phyloP scores from a whole-genome alignment of 495 filamentous ascomycete genomes.

The Lasiosphaeria ovina region DNA sequence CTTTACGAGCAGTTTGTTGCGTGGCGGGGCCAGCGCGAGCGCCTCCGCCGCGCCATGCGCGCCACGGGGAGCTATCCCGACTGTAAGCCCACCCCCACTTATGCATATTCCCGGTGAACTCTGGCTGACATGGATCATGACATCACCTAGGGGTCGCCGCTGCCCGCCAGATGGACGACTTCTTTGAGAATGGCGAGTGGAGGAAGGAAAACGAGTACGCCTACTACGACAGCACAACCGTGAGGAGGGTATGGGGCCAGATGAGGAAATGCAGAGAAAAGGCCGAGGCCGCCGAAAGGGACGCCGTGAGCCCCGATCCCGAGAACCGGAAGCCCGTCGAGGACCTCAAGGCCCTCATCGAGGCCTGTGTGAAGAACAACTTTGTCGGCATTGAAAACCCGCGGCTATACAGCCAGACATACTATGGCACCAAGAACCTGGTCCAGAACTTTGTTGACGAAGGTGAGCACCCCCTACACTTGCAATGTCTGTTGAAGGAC shows the following conservation, averaged over 20 bases:
- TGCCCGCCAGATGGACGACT: constrained; percentile 74
- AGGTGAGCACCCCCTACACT: constrained; percentile 37
- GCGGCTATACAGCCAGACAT: constrained; percentile 89
- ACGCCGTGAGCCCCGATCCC: constrained; percentile 16
- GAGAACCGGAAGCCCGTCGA: constrained; percentile 55
- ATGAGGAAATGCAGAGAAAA: constrained; percentile 58
- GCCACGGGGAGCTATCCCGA: constrained; percentile 70
- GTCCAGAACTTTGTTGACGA: constrained; percentile 90
- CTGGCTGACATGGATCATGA: too few species aligned
- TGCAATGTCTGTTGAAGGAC: neutral
- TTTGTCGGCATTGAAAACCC: constrained; percentile 96
- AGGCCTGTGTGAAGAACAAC: constrained; percentile 95
- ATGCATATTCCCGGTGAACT: too few species aligned
- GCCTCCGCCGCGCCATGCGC: constrained; percentile 65
- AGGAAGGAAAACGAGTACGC: constrained; percentile 86
- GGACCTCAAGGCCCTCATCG: constrained; percentile 70
- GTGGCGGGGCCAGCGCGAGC: constrained; percentile 71
- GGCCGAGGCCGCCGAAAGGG: constrained; percentile 54
- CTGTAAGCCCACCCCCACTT: constrained; percentile 41
- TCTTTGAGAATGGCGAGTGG: constrained; percentile 82
- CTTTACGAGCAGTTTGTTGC: constrained; percentile 77
- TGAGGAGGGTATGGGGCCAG: constrained; percentile 71
- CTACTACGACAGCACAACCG: constrained; percentile 87
- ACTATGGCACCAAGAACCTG: constrained; percentile 90
- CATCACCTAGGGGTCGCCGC: constrained; percentile 49